Percentiles rank a stretch among this genome's conserved stretches.
phyloP scores from a whole-genome alignment of 495 filamentous ascomycete genomes.

The Penicillium goetzii region DNA sequence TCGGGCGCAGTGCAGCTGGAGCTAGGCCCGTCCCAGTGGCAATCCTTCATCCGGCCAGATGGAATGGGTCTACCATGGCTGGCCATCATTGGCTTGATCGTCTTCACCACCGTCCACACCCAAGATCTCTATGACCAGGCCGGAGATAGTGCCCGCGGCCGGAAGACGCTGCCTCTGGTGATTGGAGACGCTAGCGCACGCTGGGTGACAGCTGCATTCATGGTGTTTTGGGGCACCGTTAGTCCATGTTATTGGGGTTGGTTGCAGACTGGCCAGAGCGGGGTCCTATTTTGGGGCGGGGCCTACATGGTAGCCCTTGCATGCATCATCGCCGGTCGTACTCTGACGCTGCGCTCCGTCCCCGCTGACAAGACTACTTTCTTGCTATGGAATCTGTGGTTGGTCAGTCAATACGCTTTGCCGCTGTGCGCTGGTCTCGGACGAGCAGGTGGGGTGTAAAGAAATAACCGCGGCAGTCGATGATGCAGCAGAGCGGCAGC shows the following conservation, averaged over 20 bases:
- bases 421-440: conserved; percentile 4
- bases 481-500: background rate
- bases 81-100: conserved; percentile 37
- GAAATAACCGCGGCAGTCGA: background rate
- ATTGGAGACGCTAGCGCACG: conserved; percentile 45
- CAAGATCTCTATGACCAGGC: conserved; percentile 50
- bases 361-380: conserved; percentile 11
- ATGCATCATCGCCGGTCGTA: conserved; percentile 12
- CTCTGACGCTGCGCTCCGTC: conserved; percentile 6
- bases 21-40: background rate
- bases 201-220: conserved; percentile 37
- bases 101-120: conserved; percentile 50
- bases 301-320: conserved; percentile 9
- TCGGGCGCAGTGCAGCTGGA: conserved; percentile 37
- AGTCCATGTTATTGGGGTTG: conserved; percentile 15
- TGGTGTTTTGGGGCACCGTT: conserved; percentile 41
- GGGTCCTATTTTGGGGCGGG: conserved; percentile 9
- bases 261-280: conserved; percentile 5
- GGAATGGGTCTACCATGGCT: conserved; percentile 35
- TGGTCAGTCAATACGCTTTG: conserved; percentile 13
- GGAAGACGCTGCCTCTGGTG: conserved; percentile 43
- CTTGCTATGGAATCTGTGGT: conserved; percentile 15
- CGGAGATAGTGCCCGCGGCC: conserved; percentile 43
- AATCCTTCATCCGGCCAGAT: background rate
- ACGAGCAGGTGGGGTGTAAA: conserved; percentile 3